These are phyloP conservation scores for Sanghuangporus baumii DNA, from an alignment of 1,284 basidiomycete species.

Conservation along the genomic window DNA sequence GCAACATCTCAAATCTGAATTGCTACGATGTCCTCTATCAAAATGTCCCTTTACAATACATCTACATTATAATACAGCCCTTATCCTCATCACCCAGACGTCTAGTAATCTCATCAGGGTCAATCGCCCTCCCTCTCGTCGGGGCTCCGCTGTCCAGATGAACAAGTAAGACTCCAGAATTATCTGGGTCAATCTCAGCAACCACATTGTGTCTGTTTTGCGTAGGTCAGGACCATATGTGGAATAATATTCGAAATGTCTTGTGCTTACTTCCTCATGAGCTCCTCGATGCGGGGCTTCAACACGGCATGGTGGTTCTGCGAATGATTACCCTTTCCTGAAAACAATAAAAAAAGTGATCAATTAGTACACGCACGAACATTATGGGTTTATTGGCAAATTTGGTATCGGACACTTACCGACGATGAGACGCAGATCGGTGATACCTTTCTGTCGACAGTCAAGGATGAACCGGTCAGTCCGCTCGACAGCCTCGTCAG, in stretches of 20 bases:
- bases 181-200: slow-evolving; percentile 77
- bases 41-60: neutral
- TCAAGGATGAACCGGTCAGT: slow-evolving; percentile 66
- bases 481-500: slow-evolving; percentile 82
- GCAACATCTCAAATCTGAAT: neutral
- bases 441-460: slow-evolving; percentile 60
- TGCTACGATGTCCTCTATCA: neutral
- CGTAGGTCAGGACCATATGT: neutral
- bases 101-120: slow-evolving; percentile 54
- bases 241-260: neutral
- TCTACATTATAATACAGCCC: slow-evolving; percentile 69
- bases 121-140: slow-evolving; percentile 42
- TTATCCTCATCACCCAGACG: slow-evolving; percentile 40
- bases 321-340: slow-evolving; percentile 85
- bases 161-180: slow-evolving; percentile 84
- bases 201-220: slow-evolving; percentile 58
- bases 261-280: slow-evolving; percentile 68
- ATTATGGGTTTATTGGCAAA: neutral
- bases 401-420: slow-evolving; percentile 42
- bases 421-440: slow-evolving; percentile 81
- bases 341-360: neutral
- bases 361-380: neutral
- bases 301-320: slow-evolving; percentile 78
- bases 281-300: slow-evolving; percentile 87
- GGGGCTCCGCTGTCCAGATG: slow-evolving; percentile 49